Evolutionary conservation across 208 protist species (phyloP), one percentile per base, ranked within the genome.

Genomic region (Leishmania turanica): DNA sequence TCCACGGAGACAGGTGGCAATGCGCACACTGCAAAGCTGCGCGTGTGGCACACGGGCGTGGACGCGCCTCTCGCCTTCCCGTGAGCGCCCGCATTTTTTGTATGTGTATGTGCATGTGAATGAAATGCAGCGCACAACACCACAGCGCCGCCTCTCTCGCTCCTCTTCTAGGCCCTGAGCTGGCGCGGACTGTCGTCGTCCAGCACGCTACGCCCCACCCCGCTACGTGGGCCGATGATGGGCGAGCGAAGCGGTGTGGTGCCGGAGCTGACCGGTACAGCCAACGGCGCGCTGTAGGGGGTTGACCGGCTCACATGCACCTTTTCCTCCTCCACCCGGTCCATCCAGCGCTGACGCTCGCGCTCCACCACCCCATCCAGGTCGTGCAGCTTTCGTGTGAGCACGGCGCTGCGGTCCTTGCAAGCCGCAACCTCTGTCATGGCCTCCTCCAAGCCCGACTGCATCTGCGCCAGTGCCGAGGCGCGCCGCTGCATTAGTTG

Each of bases 271-370:
- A 53, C 69, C 60, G 79, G 75, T 51, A 71, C 71, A 24, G 71
- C 51, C 71, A 80, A 34, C 11, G 68, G 49, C n/a, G 58, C 51
- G 68, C 58, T 83, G 79, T 85, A 85, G 51, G 82, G 77, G 1
- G 75, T 77, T 0, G 82, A 80, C 40, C 82, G 87, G 56, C 80
- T 88, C 27, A 95, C 86, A 53, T 89, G 90, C 17, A 82, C 71
- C 80, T 92, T 94, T 75, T 95, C 94, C 78, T 97, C 91, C 65
- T 88, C 85, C 3, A 95, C 84, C 15, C 88, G 84, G 53, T 96
- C 85, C 77, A 91, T 87, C 92, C 89, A 95, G 37, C 88, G 87
- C 40, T 76, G 80, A 40, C 89, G 88, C 83, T 95, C 92, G 53
- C 85, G 88, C 53, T 97, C 91, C 54, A 95, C 84, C 11, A 88